A percentile compares a stretch with the other conserved stretches of the same genome.
Conservation (phyloP, 2,329 filamentous ascomycete genomes). For the Fusarium avenaceum region DNA sequence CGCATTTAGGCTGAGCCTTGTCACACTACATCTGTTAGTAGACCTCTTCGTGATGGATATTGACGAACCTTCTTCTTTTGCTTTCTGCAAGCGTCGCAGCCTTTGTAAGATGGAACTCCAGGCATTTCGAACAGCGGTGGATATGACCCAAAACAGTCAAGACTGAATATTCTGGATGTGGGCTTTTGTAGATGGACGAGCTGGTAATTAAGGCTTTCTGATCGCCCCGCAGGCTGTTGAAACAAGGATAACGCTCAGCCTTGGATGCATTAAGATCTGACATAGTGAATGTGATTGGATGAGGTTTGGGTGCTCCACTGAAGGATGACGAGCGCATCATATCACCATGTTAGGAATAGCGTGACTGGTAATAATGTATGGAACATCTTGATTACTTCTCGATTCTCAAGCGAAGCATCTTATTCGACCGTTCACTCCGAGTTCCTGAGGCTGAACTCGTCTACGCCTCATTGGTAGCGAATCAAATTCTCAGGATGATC, state of each 20-base stretch:
- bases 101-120: slow-evolving; percentile 64
- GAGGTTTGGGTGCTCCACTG: neutral
- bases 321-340: slow-evolving; percentile 31
- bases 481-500: neutral
- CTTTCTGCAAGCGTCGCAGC: slow-evolving; percentile 64
- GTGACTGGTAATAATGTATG: neutral
- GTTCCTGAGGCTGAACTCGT: neutral
- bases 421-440: slow-evolving; percentile 11
- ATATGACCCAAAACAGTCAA: slow-evolving; percentile 42
- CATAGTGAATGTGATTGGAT: slow-evolving; percentile 15
- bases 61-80: slow-evolving; percentile 66
- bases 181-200: neutral
- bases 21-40: slow-evolving; percentile 57
- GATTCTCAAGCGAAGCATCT: neutral
- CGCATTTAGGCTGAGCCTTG: slow-evolving; percentile 58
- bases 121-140: slow-evolving; percentile 57
- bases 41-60: neutral
- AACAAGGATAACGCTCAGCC: slow-evolving; percentile 17
- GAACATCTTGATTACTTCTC: neutral
- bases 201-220: slow-evolving; percentile 20
- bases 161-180: neutral
- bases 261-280: slow-evolving; percentile 14
- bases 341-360: slow-evolving; percentile 31
- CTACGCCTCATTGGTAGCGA: slow-evolving; percentile 3
- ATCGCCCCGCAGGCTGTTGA: slow-evolving; percentile 24